Conservation (phyloP, 1,284 basidiomycete genomes). For the Chondrostereum purpureum region DNA sequence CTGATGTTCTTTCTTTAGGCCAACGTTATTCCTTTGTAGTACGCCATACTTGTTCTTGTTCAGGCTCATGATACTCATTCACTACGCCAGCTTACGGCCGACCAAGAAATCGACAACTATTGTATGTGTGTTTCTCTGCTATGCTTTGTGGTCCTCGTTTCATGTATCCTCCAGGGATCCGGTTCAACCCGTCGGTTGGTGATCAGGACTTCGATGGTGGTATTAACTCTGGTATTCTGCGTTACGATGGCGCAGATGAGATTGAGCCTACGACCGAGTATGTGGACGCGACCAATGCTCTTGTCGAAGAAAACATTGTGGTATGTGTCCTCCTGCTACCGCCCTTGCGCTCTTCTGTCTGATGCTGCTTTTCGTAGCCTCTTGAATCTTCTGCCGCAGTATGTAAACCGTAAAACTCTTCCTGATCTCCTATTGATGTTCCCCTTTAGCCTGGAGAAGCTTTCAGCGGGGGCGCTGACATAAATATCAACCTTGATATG, state of each 20-base stretch:
- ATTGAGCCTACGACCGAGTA: conserved; percentile 23
- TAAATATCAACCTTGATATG: conserved; percentile 20
- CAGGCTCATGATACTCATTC: no score
- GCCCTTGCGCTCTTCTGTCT: not conserved
- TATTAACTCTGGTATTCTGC: conserved; percentile 36
- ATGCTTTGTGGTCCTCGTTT: not conserved
- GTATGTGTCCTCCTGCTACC: conserved; percentile 2
- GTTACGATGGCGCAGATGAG: conserved; percentile 29
- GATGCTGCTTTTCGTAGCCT: no score
- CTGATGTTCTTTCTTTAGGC: no score
- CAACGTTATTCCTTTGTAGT: conserved; percentile 28
- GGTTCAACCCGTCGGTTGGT: conserved; percentile 31
- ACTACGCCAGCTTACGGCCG: conserved; percentile 27
- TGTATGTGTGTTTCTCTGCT: conserved; percentile 17
- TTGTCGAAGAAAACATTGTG: conserved; percentile 20
- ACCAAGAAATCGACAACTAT: conserved; percentile 34
- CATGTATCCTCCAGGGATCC: conserved; percentile 25
- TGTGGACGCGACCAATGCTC: conserved; percentile 8
- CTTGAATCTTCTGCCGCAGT: conserved; percentile 17
- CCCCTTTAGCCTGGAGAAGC: conserved; percentile 18
- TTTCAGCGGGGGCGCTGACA: conserved; percentile 23
- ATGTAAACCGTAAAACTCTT: not conserved
- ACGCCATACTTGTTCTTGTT: no score
- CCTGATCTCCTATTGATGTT: not conserved
- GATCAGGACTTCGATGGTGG: conserved; percentile 23